These are phyloP conservation scores for Tillandsia fasciculata DNA, from an alignment of 176 grass and related monocot genomes.

Conservation along the genomic window DNA sequence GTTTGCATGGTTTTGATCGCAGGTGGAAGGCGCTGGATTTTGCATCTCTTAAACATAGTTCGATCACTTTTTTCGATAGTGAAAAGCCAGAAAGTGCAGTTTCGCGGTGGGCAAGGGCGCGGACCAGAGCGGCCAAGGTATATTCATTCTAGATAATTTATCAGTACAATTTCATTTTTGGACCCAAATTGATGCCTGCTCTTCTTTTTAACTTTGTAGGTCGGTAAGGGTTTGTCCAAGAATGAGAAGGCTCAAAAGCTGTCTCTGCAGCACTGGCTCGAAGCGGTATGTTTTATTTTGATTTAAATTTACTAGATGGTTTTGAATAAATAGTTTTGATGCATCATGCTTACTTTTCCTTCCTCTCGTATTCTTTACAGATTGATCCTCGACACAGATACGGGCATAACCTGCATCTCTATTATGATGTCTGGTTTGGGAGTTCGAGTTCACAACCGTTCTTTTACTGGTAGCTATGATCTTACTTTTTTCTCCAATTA, in stretches of 20 bases:
- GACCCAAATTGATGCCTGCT: neutral
- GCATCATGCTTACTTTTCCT: neutral
- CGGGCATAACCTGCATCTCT: slow-evolving; percentile 83
- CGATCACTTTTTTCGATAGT: slow-evolving; percentile 76
- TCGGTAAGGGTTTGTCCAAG: slow-evolving; percentile 95
- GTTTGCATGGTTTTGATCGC: slow-evolving; percentile 2
- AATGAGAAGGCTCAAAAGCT: slow-evolving; percentile 81
- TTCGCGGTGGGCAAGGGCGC: slow-evolving; percentile 84
- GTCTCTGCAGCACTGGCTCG: slow-evolving; percentile 94
- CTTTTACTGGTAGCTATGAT: slow-evolving; percentile 60
- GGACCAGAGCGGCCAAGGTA: slow-evolving; percentile 85
- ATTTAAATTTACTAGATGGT: neutral
- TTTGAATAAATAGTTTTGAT: neutral
- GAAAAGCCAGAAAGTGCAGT: slow-evolving; percentile 70
- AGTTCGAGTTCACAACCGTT: slow-evolving; percentile 84
- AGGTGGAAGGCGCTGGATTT: slow-evolving; percentile 96
- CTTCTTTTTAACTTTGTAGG: slow-evolving; percentile 26
- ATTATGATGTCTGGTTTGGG: slow-evolving; percentile 78
- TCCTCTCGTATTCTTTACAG: slow-evolving; percentile 33
- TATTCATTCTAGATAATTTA: neutral
- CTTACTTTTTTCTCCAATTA: neutral
- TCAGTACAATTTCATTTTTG: too few relatives aligned
- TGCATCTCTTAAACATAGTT: slow-evolving; percentile 77
- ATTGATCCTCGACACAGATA: slow-evolving; percentile 98
- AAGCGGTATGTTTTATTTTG: slow-evolving; percentile 68